Percentiles rank a stretch among this genome's conserved stretches.
Conservation (phyloP, 106 monocot genomes). For the Alisma plantagoaquatica region DNA sequence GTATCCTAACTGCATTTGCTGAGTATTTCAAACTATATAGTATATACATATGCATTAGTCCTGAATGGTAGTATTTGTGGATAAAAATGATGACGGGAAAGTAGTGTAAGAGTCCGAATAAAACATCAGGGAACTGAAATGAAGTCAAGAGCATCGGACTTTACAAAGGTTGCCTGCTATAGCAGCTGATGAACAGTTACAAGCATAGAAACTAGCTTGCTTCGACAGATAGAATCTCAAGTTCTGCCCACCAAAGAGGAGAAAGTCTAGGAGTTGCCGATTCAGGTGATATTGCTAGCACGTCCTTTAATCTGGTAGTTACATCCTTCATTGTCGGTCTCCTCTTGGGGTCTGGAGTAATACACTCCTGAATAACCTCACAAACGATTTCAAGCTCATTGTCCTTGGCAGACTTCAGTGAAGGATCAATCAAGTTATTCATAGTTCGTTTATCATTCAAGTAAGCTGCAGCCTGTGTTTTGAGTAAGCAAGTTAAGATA, state of each 20-base stretch:
- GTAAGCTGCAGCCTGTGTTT: constrained; percentile 65
- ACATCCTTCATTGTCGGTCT: constrained; percentile 51
- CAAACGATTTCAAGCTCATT: constrained; percentile 47
- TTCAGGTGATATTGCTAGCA: constrained; percentile 53
- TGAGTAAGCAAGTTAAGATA: too few species aligned
- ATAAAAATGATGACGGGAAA: too few species aligned
- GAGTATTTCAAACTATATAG: too few species aligned
- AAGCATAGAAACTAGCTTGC: constrained; percentile 27
- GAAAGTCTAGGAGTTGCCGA: constrained; percentile 64
- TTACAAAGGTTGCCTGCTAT: too few species aligned
- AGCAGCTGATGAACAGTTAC: too few species aligned
- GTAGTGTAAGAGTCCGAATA: too few species aligned
- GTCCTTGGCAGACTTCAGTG: constrained; percentile 36
- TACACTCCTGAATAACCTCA: constrained; percentile 58
- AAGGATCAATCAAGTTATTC: constrained; percentile 47
- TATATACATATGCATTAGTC: too few species aligned
- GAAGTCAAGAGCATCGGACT: too few species aligned
- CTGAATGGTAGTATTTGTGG: too few species aligned
- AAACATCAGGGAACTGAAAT: background rate
- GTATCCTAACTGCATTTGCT: too few species aligned
- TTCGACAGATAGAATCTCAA: constrained; percentile 76
- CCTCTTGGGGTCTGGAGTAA: constrained; percentile 26
- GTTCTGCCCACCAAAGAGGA: constrained; percentile 98
- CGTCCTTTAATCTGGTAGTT: constrained; percentile 24
- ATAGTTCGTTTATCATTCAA: constrained; percentile 31